Evolutionary conservation across 2,329 filamentous ascomycete species (phyloP).

Genomic region (Hirsutella thompsonii): DNA sequence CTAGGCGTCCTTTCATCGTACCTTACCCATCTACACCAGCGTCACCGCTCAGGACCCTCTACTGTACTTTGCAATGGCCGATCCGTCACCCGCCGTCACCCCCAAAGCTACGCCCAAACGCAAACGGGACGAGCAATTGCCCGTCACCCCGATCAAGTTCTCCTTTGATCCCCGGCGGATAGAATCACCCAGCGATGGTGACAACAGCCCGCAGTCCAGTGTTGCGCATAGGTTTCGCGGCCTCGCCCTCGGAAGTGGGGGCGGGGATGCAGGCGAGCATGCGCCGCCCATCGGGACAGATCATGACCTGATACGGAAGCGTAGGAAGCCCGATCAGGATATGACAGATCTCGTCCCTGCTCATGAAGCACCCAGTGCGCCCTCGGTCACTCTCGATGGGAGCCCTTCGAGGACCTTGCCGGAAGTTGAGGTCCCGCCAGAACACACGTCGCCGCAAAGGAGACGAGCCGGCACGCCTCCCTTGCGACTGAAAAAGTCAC

Average conservation of each 20-base stretch:
- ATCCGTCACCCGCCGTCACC: conserved; percentile 1
- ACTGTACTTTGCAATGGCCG: conserved; percentile 8
- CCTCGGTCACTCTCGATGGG: neutral
- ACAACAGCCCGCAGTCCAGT: conserved; percentile 36
- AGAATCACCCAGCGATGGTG: conserved; percentile 28
- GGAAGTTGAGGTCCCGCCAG: conserved; percentile 24
- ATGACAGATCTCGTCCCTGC: conserved; percentile 1
- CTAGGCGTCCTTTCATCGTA: too few relatives aligned
- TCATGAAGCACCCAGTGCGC: neutral
- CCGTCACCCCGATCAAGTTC: conserved; percentile 25
- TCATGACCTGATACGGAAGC: conserved; percentile 7
- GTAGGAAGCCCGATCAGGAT: conserved; percentile 1
- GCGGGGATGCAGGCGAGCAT: conserved; percentile 19
- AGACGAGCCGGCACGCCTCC: conserved; percentile 27
- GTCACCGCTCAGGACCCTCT: neutral
- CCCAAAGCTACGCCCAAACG: conserved; percentile 28
- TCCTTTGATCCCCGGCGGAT: conserved; percentile 27
- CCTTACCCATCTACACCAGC: too few relatives aligned
- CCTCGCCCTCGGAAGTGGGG: conserved; percentile 33
- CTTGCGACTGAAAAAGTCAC: conserved; percentile 14
- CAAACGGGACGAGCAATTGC: conserved; percentile 26
- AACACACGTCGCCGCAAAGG: conserved; percentile 17
- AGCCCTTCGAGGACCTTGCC: conserved; percentile 10
- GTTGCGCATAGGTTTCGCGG: conserved; percentile 40
- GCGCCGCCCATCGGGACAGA: conserved; percentile 13